Conservation (phyloP, 768 basidiomycete genomes). For the Russula griseocarnosa region DNA sequence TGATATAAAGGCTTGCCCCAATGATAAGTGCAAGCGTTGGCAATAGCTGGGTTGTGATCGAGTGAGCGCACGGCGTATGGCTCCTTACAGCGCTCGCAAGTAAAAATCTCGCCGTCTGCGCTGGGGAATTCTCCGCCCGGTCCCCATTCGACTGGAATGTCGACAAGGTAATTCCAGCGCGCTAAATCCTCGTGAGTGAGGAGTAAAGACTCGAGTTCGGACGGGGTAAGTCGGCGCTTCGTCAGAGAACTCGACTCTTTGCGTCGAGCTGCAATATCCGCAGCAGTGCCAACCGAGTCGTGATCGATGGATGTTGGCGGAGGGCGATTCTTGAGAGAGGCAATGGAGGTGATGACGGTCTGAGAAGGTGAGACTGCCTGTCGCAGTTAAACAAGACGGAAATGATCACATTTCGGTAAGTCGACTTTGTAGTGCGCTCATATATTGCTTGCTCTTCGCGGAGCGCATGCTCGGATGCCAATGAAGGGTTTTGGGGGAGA, state of each 20-base stretch:
- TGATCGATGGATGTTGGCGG: conserved; percentile 57
- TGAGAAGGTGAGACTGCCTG: conserved; percentile 30
- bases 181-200: conserved; percentile 55
- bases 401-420: conserved; percentile 69
- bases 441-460: conserved; percentile 81
- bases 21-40: conserved; percentile 71
- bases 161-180: conserved; percentile 66
- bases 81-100: conserved; percentile 76
- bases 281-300: conserved; percentile 74
- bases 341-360: conserved; percentile 52
- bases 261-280: conserved; percentile 51
- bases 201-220: conserved; percentile 54
- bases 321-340: conserved; percentile 49
- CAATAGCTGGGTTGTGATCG: conserved; percentile 38
- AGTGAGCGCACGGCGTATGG: conserved; percentile 54
- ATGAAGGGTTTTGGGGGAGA: conserved; percentile 47
- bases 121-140: conserved; percentile 61
- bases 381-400: conserved; percentile 25
- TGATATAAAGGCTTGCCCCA: conserved; percentile 70
- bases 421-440: conserved; percentile 64
- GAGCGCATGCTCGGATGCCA: conserved; percentile 76
- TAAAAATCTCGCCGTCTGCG: conserved; percentile 54
- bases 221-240: conserved; percentile 49
- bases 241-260: conserved; percentile 36
- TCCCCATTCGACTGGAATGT: conserved; percentile 53